Evolutionary conservation across 2,329 filamentous ascomycete genomes (phyloP).

Genomic region (Phaeosphaeria sp.): DNA sequence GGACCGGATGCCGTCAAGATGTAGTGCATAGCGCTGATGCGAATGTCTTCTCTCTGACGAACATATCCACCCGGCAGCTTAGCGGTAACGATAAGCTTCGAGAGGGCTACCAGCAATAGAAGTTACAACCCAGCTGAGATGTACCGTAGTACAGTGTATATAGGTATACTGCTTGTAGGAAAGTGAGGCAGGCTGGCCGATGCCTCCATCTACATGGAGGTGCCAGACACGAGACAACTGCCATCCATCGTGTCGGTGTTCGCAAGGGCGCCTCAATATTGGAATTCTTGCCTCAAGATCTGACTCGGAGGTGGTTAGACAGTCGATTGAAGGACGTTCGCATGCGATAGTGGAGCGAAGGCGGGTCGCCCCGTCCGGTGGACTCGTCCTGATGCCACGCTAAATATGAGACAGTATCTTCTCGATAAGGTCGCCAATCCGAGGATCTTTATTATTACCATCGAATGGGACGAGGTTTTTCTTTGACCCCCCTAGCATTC

Average conservation of each 20-base stretch:
- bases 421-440: background rate
- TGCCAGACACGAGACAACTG: background rate
- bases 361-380: slow-evolving; percentile 23
- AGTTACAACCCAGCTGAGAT: too few relatives aligned
- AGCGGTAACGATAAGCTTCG: background rate
- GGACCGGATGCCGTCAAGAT: background rate
- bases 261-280: background rate
- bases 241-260: background rate
- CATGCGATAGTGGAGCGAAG: slow-evolving; percentile 10
- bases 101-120: background rate
- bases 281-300: background rate
- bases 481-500: background rate
- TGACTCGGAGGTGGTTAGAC: background rate
- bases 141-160: too few relatives aligned
- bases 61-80: background rate
- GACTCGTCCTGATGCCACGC: background rate
- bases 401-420: slow-evolving; percentile 7
- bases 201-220: background rate
- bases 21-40: background rate
- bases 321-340: background rate
- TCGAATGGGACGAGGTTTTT: background rate
- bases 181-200: background rate
- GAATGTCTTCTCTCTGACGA: too few relatives aligned
- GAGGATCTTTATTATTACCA: background rate
- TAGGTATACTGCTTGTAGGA: background rate